Conservation (phyloP, 1,284 basidiomycete genomes). For the Cutaneotrichosporon cavernicola region DNA sequence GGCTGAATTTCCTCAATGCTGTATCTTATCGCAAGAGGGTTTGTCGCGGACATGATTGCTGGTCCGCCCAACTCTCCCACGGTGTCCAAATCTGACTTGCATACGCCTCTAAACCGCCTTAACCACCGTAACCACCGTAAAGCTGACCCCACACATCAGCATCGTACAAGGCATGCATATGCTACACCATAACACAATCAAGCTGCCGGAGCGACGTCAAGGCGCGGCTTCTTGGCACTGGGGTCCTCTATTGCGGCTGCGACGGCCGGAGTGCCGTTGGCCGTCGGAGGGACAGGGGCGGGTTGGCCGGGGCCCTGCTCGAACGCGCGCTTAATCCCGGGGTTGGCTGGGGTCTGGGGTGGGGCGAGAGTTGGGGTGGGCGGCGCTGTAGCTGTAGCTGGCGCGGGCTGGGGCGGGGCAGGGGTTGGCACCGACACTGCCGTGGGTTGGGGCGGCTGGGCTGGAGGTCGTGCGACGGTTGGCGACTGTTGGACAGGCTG, state of each 20-base stretch:
- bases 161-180: neutral
- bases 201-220: slow-evolving; percentile 5
- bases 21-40: too few relatives aligned
- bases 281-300: neutral
- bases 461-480: neutral
- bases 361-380: neutral
- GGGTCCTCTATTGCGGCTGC: slow-evolving; percentile 8
- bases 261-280: neutral
- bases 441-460: neutral
- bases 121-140: too few relatives aligned
- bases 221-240: slow-evolving; percentile 12
- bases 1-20: too few relatives aligned
- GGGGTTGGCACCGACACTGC: slow-evolving; percentile 6
- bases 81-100: too few relatives aligned
- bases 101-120: too few relatives aligned
- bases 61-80: too few relatives aligned
- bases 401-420: too few relatives aligned
- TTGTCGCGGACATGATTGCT: too few relatives aligned
- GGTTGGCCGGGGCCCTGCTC: neutral
- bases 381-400: neutral
- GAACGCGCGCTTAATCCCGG: neutral
- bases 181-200: slow-evolving; percentile 1
- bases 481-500: too few relatives aligned
- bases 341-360: neutral
- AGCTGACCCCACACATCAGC: too few relatives aligned